These are phyloP conservation scores for Ogataea methylovora DNA, from an alignment of 805 yeast genomes.

Conservation along the genomic window DNA sequence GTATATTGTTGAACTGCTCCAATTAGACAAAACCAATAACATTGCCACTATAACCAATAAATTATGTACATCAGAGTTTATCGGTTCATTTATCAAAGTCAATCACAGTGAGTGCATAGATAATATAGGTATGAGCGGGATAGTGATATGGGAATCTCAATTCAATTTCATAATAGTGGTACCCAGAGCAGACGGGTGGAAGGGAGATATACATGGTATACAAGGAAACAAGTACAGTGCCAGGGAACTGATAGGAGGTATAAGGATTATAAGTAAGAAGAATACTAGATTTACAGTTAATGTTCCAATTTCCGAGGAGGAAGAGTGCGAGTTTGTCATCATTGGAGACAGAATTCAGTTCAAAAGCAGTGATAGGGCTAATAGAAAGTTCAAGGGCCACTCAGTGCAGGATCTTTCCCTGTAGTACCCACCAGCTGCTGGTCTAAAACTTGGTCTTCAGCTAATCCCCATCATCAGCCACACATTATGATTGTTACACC, in stretches of 20 bases:
- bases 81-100: constrained; percentile 65
- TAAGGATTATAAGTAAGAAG: constrained; percentile 59
- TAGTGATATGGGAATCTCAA: constrained; percentile 80
- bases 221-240: constrained; percentile 1
- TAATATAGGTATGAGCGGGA: constrained; percentile 59
- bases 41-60: constrained; percentile 36
- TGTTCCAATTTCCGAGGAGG: constrained; percentile 27
- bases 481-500: too few species aligned
- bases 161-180: constrained; percentile 59
- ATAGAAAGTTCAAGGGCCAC: constrained; percentile 77
- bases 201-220: constrained; percentile 10
- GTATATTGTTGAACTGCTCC: constrained; percentile 54
- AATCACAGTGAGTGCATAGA: constrained; percentile 47
- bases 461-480: background rate
- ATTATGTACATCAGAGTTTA: constrained; percentile 71
- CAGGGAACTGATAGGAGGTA: constrained; percentile 45
- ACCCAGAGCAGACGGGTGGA: constrained; percentile 33
- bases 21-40: constrained; percentile 19
- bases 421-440: background rate
- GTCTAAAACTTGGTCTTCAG: background rate
- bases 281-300: constrained; percentile 56
- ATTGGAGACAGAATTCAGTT: constrained; percentile 75
- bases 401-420: constrained; percentile 33
- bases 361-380: constrained; percentile 74
- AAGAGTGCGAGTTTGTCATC: constrained; percentile 49